Evolutionary conservation across 2,329 filamentous ascomycete species (phyloP), one percentile per base, ranked within the genome.

Genomic region (Drechslerella coelobrocha): DNA sequence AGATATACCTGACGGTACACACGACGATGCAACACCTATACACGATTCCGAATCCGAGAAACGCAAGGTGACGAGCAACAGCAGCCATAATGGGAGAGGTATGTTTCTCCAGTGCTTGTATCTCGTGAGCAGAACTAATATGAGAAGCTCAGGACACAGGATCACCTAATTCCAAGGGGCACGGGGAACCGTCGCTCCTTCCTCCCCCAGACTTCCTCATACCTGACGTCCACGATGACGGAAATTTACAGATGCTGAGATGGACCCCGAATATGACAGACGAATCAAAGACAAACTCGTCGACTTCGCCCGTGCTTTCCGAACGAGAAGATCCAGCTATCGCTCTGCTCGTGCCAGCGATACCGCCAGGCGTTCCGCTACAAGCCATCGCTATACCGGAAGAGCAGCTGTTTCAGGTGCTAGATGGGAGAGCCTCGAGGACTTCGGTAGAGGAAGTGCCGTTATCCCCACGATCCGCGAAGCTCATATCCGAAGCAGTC

Each of bases 121-220:
- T 34, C 17, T 17, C 21, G 23, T 21, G 37, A n/a, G 21, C 17
- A n/a, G 7, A 4, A 21, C 27, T 54, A 52, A 68, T 59, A 68
- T 19, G 54, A 51, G 47, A 59, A 68, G 54, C 39, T 60, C 48
- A 71, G 66, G 66, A 71, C 52, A 21, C 37, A 21, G 41, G n/a
- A 17, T 59, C 66, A 31, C 45, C 66, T 8, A 63, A 1, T n/a
- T 47, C 53, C 8, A 71, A 63, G 27, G 45, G 43, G 34, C 43
- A 51, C 21, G 62, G 37, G 39, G 66, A 57, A 31, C 47, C 66
- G 3, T 52, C 48, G 14, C 59, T 71, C 21, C 66, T 71, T 12
- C 66, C 66, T n/a, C 66, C 66, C 39, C 66, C 66, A 10, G 66
- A 71, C 26, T 71, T 71, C n/a, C 41, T 71, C 12, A 41, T 71